Evolutionary conservation across 371 early-diverging fungal genomes (phyloP).

Genomic region (Mortierella polycephala): DNA sequence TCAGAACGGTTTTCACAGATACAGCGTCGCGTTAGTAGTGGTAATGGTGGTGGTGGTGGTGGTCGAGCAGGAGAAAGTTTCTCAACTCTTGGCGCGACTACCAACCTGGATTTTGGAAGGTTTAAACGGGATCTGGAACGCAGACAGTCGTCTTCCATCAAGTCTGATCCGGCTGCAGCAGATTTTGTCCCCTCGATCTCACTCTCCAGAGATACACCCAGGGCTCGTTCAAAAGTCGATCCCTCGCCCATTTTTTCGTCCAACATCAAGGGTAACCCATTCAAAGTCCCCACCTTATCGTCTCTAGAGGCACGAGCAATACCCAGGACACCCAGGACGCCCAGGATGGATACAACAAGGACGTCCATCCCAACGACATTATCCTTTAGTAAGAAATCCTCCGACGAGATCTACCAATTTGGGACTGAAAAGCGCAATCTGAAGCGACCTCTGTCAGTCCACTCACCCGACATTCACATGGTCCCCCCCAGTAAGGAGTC

Average conservation of each 20-base stretch:
- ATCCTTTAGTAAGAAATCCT: neutral
- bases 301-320: too few relatives aligned
- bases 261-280: slow-evolving; percentile 14
- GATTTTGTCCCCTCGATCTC: neutral
- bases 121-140: slow-evolving; percentile 49
- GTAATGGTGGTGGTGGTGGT: too few relatives aligned
- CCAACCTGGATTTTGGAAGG: slow-evolving; percentile 40
- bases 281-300: slow-evolving; percentile 1
- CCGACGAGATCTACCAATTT: slow-evolving; percentile 7
- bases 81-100: neutral
- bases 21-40: neutral
- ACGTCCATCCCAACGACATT: neutral
- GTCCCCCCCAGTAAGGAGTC: neutral
- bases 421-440: slow-evolving; percentile 7
- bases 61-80: neutral
- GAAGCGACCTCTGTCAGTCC: slow-evolving; percentile 20
- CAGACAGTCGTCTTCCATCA: slow-evolving; percentile 22
- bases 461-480: neutral
- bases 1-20: neutral
- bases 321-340: too few relatives aligned
- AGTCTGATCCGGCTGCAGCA: neutral
- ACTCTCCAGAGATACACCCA: neutral
- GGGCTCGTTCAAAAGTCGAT: neutral
- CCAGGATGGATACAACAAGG: neutral
- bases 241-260: neutral